phyloP scores from a whole-genome alignment of 106 monocot species.

The Amphibolis antarctica region DNA sequence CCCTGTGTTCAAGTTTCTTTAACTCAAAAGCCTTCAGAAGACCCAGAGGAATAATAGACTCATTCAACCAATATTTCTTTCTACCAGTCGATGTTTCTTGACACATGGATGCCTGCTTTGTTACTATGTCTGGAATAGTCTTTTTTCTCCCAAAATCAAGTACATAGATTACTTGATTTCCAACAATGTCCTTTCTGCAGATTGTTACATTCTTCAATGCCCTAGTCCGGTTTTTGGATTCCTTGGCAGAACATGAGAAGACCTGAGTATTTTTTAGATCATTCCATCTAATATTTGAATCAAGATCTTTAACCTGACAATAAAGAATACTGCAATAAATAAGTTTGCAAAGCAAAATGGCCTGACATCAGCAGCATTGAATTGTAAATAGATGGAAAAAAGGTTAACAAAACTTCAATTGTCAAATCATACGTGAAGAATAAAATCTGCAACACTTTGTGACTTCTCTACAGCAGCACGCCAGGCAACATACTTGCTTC shows the following conservation, averaged over 20 bases:
- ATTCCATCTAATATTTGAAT: constrained; percentile 69
- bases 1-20: constrained; percentile 41
- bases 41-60: constrained; percentile 60
- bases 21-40: constrained; percentile 72
- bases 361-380: not conserved
- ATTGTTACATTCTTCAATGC: constrained; percentile 56
- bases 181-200: constrained; percentile 50
- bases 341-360: not conserved
- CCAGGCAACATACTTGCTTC: constrained; percentile 79
- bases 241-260: constrained; percentile 34
- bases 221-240: constrained; percentile 39
- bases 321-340: not conserved
- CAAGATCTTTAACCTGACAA: constrained; percentile 78
- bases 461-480: constrained; percentile 87
- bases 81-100: constrained; percentile 58
- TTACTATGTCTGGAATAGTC: constrained; percentile 56
- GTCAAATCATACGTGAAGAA: constrained; percentile 35
- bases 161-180: constrained; percentile 56
- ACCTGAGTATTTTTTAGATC: constrained; percentile 44
- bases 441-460: constrained; percentile 44
- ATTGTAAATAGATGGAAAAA: not conserved
- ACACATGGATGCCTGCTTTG: constrained; percentile 53
- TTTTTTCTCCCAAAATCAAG: constrained; percentile 90
- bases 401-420: not conserved
- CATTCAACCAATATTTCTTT: constrained; percentile 80